Evolutionary conservation across 495 filamentous ascomycete species (phyloP), one percentile per base, ranked within the genome.

Genomic region (Neohortaea acidophila): DNA sequence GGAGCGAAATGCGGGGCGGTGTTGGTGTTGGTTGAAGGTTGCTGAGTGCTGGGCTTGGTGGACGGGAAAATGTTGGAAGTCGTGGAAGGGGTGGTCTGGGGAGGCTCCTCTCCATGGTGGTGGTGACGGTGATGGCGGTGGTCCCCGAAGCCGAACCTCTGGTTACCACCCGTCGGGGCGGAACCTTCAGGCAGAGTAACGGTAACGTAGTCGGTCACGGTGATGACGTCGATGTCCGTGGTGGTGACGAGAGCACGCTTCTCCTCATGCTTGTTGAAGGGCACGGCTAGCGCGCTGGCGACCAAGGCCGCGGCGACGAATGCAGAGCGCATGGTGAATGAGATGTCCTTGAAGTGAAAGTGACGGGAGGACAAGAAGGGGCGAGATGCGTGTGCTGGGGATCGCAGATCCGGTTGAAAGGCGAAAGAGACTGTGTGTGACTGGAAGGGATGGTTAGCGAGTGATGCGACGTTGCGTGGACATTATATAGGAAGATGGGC

Each of bases 301-400:
- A 74, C 79, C 56, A 71, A 65, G 52, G 78, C 60, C 30, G 69
- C 66, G 51, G 72, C 65, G 37, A 81, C 36, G 38, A 73, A 52
- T 22, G 78, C 75, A 39, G 66, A 73, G 58, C 72, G 81, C 83
- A 91, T 89, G 24, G 17, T 50, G 24, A 25, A 10, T 18, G 33
- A 25, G 22, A 27, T 36, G 18, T 2, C 7, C 15, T 34, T 15
- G 32, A 34, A 20, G 32, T n/a, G n/a, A n/a, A n/a, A n/a, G n/a
- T n/a, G n/a, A n/a, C n/a, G n/a, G 28, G 28, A 12, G 28, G 28
- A 13, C 11, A 27, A 38, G 36, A 14, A 4, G 18, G 8, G 36
- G 9, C 29, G 36, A 38, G 36, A 38, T 38, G 27, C 22, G 18
- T 38, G 36, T 38, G 18, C 7, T n/a, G 9, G 3, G 36, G 36